These are phyloP conservation scores for Pyricularia sp. DNA, from an alignment of 2,329 filamentous ascomycete species.

Conservation along the genomic window DNA sequence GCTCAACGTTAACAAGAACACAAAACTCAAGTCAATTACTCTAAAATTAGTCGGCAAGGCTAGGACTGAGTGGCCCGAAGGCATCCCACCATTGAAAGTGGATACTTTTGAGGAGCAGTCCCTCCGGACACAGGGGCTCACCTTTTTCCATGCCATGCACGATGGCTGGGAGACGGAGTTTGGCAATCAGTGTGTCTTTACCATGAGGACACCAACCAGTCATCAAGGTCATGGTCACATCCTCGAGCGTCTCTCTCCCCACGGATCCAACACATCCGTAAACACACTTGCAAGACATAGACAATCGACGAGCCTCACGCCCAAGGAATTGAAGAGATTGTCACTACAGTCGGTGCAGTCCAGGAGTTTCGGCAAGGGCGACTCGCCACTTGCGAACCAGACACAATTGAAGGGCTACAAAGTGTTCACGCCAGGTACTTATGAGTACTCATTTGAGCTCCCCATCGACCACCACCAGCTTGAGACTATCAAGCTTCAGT, in stretches of 20 bases:
- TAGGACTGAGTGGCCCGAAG: constrained; percentile 92
- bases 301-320: constrained; percentile 21
- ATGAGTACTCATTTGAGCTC: constrained; percentile 70
- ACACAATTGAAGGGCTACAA: constrained; percentile 66
- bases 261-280: constrained; percentile 19
- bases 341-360: constrained; percentile 76
- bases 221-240: constrained; percentile 14
- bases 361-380: constrained; percentile 75
- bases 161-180: constrained; percentile 51
- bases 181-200: constrained; percentile 53
- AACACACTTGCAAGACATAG: constrained; percentile 19
- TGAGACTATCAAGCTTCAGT: constrained; percentile 80
- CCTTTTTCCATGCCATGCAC: constrained; percentile 78
- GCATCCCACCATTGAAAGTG: constrained; percentile 78
- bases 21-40: constrained; percentile 87
- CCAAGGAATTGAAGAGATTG: constrained; percentile 54
- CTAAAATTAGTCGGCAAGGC: constrained; percentile 79
- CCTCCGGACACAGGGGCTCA: constrained; percentile 79
- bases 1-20: constrained; percentile 74
- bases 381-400: constrained; percentile 53
- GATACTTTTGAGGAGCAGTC: constrained; percentile 78
- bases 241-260: constrained; percentile 4
- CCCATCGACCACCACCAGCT: constrained; percentile 82
- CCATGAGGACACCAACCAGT: constrained; percentile 28
- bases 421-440: constrained; percentile 66